Conservation (phyloP, 495 filamentous ascomycete species). For the Tuber brumale region DNA sequence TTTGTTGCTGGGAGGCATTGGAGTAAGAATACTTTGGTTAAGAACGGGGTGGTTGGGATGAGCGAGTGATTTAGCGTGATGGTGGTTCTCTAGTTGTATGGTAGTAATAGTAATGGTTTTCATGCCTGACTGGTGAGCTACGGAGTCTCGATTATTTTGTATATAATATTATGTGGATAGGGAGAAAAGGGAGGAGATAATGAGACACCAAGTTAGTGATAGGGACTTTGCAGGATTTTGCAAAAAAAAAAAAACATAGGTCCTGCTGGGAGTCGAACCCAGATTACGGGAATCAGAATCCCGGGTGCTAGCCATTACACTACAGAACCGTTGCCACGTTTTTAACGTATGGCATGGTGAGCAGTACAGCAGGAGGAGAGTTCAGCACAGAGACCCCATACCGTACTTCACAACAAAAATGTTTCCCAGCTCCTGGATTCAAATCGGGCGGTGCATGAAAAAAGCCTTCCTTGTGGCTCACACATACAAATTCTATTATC, state of each 20-base stretch:
- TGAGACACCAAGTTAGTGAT: not conserved
- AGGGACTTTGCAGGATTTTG: not conserved
- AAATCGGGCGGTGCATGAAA: not conserved
- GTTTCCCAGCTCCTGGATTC: not conserved
- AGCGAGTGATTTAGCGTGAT: constrained; percentile 23
- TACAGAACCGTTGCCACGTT: constrained; percentile 19
- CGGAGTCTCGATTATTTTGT: not conserved
- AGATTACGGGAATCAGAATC: constrained; percentile 35
- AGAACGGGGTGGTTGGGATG: constrained; percentile 32
- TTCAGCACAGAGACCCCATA: no score
- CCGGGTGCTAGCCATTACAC: constrained; percentile 35
- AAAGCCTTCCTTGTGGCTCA: not conserved
- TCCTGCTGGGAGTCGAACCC: constrained; percentile 32
- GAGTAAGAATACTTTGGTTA: constrained; percentile 35
- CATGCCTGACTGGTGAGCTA: not conserved
- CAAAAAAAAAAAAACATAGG: constrained; percentile 2
- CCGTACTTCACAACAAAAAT: not conserved
- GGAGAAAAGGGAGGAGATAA: not conserved
- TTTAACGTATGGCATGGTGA: not conserved
- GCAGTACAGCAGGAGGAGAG: not conserved
- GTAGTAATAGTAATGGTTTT: not conserved
- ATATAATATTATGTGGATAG: not conserved
- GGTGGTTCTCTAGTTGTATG: not conserved
- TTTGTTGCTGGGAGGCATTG: constrained; percentile 34
- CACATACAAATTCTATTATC: not conserved